Evolutionary conservation across 345 rosid species (phyloP).

Genomic region (Barbarea vulgaris): DNA sequence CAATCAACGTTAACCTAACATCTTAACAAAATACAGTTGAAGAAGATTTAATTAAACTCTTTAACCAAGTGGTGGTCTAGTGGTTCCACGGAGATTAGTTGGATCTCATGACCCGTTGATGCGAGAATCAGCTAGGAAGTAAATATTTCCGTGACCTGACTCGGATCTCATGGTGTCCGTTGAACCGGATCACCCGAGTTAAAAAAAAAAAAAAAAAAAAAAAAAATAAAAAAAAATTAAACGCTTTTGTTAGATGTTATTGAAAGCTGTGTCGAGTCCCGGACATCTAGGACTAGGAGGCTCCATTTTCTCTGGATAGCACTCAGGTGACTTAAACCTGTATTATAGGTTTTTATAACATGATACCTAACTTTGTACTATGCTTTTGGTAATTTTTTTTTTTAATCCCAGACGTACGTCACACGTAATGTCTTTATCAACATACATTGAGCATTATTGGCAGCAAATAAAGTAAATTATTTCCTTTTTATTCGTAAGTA

Average conservation of each 20-base stretch:
- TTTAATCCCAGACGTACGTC: neutral
- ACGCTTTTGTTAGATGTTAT: neutral
- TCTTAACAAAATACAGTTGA: neutral
- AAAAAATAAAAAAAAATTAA: no score
- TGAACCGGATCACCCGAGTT: no score
- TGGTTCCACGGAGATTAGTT: no score
- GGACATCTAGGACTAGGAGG: neutral
- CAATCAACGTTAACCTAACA: constrained; percentile 21
- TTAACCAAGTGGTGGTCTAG: no score
- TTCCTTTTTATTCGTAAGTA: neutral
- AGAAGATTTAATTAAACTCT: neutral
- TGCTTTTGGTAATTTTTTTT: neutral
- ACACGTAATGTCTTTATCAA: constrained; percentile 3
- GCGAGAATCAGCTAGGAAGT: no score
- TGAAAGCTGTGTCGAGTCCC: constrained; percentile 22
- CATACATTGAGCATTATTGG: constrained; percentile 10
- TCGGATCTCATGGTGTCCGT: no score
- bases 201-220: no score
- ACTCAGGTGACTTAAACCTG: neutral
- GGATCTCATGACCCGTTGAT: no score
- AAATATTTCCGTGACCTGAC: no score
- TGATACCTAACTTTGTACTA: constrained; percentile 16
- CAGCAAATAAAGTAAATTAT: neutral
- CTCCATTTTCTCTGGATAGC: constrained; percentile 28
- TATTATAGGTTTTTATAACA: neutral